Conservation (phyloP, 768 basidiomycete species). For the Psilocybe subaeruginosa region DNA sequence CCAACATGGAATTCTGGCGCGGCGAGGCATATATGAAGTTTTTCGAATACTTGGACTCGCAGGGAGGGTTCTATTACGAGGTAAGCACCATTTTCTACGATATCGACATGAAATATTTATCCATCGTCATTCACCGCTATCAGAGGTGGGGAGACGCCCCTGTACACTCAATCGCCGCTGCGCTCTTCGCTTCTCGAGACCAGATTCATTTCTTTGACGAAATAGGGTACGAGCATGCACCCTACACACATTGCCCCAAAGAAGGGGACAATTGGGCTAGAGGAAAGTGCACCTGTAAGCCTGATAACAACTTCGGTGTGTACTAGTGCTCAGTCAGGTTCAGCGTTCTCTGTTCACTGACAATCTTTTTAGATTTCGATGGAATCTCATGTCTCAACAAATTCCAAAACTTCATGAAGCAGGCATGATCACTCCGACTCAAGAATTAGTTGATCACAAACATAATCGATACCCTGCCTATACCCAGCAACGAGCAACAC, state of each 20-base stretch:
- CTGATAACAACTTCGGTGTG: constrained; percentile 62
- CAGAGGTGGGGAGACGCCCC: constrained; percentile 88
- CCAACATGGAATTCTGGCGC: constrained; percentile 68
- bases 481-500: too few species aligned
- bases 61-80: constrained; percentile 75
- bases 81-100: constrained; percentile 31
- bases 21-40: constrained; percentile 63
- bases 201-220: constrained; percentile 83
- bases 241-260: constrained; percentile 73
- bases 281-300: constrained; percentile 68
- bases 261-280: constrained; percentile 45
- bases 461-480: background rate
- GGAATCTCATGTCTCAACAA: constrained; percentile 54
- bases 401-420: constrained; percentile 41
- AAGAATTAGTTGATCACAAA: background rate
- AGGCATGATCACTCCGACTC: background rate
- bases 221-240: constrained; percentile 82
- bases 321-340: background rate
- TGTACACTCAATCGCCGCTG: constrained; percentile 81
- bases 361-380: constrained; percentile 42
- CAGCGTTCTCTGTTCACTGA: background rate
- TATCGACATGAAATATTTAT: background rate
- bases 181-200: constrained; percentile 69
- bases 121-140: background rate
- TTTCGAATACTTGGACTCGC: constrained; percentile 64